phyloP scores from a whole-genome alignment of 768 basidiomycete species.

The Hemileccinum impolitum region DNA sequence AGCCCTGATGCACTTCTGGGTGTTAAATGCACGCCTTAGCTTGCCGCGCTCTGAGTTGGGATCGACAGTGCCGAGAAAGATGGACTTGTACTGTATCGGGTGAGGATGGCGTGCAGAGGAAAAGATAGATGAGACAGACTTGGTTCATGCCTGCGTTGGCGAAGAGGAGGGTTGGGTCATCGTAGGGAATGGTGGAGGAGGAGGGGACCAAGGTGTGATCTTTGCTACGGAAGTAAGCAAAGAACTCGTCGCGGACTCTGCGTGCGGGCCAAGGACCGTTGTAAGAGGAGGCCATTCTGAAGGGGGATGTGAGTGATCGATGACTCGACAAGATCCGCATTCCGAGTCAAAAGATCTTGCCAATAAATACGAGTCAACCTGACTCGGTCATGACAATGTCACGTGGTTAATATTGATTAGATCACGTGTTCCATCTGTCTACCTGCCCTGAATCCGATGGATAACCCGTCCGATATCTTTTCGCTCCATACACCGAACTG shows the following conservation, averaged over 20 bases:
- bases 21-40: conserved; percentile 91
- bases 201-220: conserved; percentile 88
- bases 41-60: conserved; percentile 89
- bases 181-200: conserved; percentile 92
- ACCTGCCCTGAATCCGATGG: conserved; percentile 48
- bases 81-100: conserved; percentile 77
- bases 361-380: neutral
- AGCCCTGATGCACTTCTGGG: conserved; percentile 97
- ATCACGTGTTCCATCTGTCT: conserved; percentile 11
- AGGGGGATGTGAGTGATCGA: conserved; percentile 19
- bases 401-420: conserved; percentile 11
- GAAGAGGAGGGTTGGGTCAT: conserved; percentile 96
- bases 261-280: conserved; percentile 68
- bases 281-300: conserved; percentile 30
- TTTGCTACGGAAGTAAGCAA: conserved; percentile 78
- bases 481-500: conserved; percentile 12
- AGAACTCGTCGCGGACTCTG: conserved; percentile 84
- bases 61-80: conserved; percentile 98
- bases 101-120: conserved; percentile 2
- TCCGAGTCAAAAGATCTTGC: neutral
- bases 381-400: conserved; percentile 10
- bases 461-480: conserved; percentile 32
- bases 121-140: conserved; percentile 36
- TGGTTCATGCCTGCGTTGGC: conserved; percentile 99
- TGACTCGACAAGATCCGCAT: conserved; percentile 13